Evolutionary conservation across 2,329 filamentous ascomycete genomes (phyloP).

Genomic region (Colletotrichum shisoi): DNA sequence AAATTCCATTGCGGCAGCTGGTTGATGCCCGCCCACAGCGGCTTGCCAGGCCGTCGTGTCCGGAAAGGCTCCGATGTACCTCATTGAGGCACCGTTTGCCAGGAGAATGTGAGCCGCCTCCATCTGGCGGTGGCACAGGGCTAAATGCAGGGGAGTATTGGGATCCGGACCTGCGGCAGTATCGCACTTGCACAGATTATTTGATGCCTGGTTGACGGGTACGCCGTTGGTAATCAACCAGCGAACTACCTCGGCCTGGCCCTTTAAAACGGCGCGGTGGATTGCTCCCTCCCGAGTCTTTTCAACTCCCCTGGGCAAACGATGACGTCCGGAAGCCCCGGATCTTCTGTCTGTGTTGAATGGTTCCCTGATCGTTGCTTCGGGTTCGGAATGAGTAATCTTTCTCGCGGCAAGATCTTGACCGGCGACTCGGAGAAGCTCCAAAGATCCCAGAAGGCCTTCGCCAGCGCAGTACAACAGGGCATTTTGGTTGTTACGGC

Average conservation of each 20-base stretch:
- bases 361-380: too few species aligned
- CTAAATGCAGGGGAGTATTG: background rate
- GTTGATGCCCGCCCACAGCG: background rate
- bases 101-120: conserved; percentile 2
- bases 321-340: too few species aligned
- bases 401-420: background rate
- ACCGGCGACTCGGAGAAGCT: background rate
- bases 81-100: background rate
- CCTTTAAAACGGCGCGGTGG: background rate
- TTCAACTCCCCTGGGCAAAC: too few species aligned
- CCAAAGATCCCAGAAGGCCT: background rate
- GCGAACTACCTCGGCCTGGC: background rate
- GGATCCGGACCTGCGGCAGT: too few species aligned
- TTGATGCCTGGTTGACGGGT: background rate
- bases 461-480: conserved; percentile 5
- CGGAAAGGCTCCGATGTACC: background rate
- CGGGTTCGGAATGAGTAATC: background rate
- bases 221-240: conserved; percentile 10
- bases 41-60: background rate
- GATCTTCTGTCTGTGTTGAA: too few species aligned
- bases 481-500: background rate
- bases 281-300: background rate
- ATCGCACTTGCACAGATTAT: background rate
- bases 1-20: background rate
- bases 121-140: background rate